Evolutionary conservation across 352 stramenopile species (phyloP).

Genomic region (Globisporangium splendens): DNA sequence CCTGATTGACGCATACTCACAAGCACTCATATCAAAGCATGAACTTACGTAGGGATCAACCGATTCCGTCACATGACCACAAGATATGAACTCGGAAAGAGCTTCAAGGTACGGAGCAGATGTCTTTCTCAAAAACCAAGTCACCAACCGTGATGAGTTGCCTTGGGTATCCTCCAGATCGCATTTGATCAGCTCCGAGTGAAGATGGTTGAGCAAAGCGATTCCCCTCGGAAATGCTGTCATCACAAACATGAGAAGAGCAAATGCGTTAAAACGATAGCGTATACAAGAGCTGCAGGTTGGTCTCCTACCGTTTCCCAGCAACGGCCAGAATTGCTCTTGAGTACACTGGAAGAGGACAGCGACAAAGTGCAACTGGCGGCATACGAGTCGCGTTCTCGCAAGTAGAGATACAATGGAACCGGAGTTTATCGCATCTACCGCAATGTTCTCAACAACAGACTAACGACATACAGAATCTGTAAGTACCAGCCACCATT

Average conservation of each 20-base stretch:
- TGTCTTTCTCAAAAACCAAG: slow-evolving; percentile 56
- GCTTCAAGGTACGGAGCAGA: slow-evolving; percentile 47
- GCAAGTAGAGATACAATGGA: slow-evolving; percentile 30
- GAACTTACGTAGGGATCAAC: slow-evolving; percentile 56
- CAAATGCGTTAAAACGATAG: background rate
- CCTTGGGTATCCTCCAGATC: slow-evolving; percentile 35
- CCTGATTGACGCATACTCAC: background rate
- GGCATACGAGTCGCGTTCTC: slow-evolving; percentile 32
- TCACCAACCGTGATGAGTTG: slow-evolving; percentile 24
- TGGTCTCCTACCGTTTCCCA: slow-evolving; percentile 19
- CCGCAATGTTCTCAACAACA: slow-evolving; percentile 2
- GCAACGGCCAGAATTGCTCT: slow-evolving; percentile 36
- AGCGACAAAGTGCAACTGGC: slow-evolving; percentile 25
- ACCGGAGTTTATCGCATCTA: background rate
- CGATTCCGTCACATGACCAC: slow-evolving; percentile 34
- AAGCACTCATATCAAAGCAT: background rate
- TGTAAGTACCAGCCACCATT: background rate
- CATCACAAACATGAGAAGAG: background rate
- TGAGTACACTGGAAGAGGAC: slow-evolving; percentile 27
- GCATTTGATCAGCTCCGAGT: slow-evolving; percentile 29
- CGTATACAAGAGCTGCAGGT: background rate
- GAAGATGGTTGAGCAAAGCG: slow-evolving; percentile 41
- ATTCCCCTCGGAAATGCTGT: slow-evolving; percentile 52
- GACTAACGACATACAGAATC: slow-evolving; percentile 1
- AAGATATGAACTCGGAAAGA: slow-evolving; percentile 46